Base-by-base conservation (phyloP, 2,329 filamentous ascomycete species). In the Cryphonectria nitschkei region DNA sequence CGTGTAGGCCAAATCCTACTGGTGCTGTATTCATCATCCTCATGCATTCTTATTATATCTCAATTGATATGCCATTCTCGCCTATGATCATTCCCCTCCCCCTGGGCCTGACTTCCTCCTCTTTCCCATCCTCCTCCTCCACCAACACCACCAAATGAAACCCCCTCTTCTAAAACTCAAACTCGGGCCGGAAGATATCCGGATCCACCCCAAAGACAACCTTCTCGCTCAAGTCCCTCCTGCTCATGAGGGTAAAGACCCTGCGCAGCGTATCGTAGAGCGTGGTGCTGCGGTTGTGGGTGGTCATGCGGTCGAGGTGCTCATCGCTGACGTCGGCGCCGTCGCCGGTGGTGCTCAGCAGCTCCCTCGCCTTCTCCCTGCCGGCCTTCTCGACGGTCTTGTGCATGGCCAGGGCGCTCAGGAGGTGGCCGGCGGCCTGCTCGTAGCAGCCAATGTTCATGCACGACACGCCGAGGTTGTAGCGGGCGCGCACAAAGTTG, bases 371-470 rank as follows among this genome's bases (percentile, higher is more conserved):
- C 80, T 93, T 91, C 78, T 93, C 92, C 70, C 93, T 88, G 5
- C 94, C 94, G 78, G 94, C 93, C 77, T 89, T 89, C 83, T 98
- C 95, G 19, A 97, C 94, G 8, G 94, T 90, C 80, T 96, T 95
- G 85, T 99, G 96, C 95, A 99, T 98, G 68, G 92, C 92, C 65
- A 99, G 86, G 0, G 96, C 95, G 3, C 95, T 93, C 19, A 99
- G 88, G 70, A 99, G 88, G 82, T 99, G 96, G 72, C 94, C 92
- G 2, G 96, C 96, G 0, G 96, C 96, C 82, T 98, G 93, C 22
- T 93, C 92, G 80, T 94, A 95, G 81, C 95, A 98, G 68, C 95
- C 95, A 76, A 98, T 97, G 82, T 98, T 98, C 81, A 99, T 98
- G 81, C 96, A 98, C 72, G 90, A 93, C 13, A 98, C 96, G 62